Evolutionary conservation across 2,329 filamentous ascomycete genomes (phyloP).

Genomic region (Bipolaris victoriae): DNA sequence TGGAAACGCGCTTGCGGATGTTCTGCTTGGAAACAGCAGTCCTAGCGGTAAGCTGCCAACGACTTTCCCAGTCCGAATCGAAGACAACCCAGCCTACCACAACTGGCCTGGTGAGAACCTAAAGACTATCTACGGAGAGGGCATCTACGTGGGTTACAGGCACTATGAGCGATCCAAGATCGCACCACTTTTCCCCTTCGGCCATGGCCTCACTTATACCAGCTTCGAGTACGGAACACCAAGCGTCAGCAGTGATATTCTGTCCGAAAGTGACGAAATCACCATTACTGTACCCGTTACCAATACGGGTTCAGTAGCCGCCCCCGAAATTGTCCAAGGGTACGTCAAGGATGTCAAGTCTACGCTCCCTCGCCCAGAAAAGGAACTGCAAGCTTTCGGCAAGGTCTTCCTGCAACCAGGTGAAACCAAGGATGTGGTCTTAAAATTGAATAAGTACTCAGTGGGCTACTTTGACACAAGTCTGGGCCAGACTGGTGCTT

Average conservation of each 20-base stretch:
- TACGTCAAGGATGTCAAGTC: conserved; percentile 71
- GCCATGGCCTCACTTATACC: conserved; percentile 79
- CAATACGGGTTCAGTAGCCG: conserved; percentile 64
- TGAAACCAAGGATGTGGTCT: conserved; percentile 42
- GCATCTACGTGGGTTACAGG: conserved; percentile 73
- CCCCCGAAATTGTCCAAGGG: conserved; percentile 70
- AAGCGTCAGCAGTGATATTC: conserved; percentile 57
- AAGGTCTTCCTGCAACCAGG: conserved; percentile 48
- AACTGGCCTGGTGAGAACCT: conserved; percentile 76
- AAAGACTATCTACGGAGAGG: conserved; percentile 73
- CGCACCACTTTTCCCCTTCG: conserved; percentile 73
- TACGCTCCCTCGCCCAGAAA: conserved; percentile 68
- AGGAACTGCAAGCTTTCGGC: conserved; percentile 73
- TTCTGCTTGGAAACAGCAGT: conserved; percentile 75
- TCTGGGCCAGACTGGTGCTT: conserved; percentile 55
- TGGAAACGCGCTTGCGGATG: conserved; percentile 79
- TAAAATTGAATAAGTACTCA: conserved; percentile 54
- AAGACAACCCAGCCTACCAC: conserved; percentile 73
- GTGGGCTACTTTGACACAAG: conserved; percentile 68
- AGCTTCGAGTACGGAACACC: conserved; percentile 69
- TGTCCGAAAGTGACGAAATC: conserved; percentile 55
- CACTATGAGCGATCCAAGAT: conserved; percentile 70
- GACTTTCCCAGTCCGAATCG: conserved; percentile 65
- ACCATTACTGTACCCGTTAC: conserved; percentile 58
- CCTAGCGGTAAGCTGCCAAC: conserved; percentile 77